Base-by-base conservation (phyloP, 208 protist species). In the Acanthamoeba lugdunensis region DNA sequence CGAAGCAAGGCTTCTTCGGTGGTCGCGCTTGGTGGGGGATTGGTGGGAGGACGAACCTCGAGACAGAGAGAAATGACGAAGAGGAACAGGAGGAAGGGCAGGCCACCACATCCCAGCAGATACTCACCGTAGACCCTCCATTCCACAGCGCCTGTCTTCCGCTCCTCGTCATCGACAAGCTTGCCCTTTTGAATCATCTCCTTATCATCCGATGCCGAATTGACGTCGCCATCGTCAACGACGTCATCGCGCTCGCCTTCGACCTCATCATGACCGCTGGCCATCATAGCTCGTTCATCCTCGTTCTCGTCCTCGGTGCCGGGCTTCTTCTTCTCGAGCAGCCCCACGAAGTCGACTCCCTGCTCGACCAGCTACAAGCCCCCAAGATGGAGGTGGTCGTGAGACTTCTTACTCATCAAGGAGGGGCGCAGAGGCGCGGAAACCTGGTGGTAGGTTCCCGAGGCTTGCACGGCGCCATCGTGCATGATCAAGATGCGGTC, bases 401-500 rank as follows among this genome's bases (percentile, higher is more conserved):
- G 69, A 33, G 69, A 18, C 28, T 18, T 41, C 69, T 2, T 9
- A 65, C 0, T 77, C 69, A 77, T 41, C 25, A 77, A 33, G 48
- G 48, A 14, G 48, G 9, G 48, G 25, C 11, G 18, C 67, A 30
- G 25, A n/a, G 71, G 33, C 33, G 21, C 25, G 8, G 63, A 30
- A n/a, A 85, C 77, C 77, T 85, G 25, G 16, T 33, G 58, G 25
- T 54, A 90, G 21, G 84, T 90, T 56, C 84, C 84, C 65, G 25
- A 33, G 21, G 61, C 30, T 16, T 90, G 28, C 5, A 90, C 61
- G 65, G 56, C 14, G 9, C 84, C 84, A 6, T 71, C 41, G 33
- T 71, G 14, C 41, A 90, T 90, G 14, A 90, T 33, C 28, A 90
- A 16, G 5, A 99, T 95, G 48, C 96, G 84, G 73, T 98, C 97